Evolutionary conservation across 371 early-diverging fungal genomes (phyloP).

Genomic region (Mortierella sp.): DNA sequence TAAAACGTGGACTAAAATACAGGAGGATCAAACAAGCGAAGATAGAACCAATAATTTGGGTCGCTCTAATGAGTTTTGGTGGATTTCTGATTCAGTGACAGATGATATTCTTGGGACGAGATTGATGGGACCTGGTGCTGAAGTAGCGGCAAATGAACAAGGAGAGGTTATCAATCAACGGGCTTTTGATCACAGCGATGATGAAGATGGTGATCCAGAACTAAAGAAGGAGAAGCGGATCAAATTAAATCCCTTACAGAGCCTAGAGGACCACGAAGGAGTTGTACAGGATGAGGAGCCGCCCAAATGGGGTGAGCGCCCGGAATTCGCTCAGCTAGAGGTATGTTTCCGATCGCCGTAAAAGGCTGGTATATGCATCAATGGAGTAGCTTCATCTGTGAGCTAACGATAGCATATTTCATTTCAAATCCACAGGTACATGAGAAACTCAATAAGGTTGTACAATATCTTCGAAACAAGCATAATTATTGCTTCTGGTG

Average conservation of each 20-base stretch:
- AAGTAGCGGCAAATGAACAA: slow-evolving; percentile 12
- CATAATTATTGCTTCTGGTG: slow-evolving; percentile 80
- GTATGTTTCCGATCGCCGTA: slow-evolving; percentile 19
- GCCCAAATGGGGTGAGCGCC: slow-evolving; percentile 45
- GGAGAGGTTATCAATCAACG: slow-evolving; percentile 4
- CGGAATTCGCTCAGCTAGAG: slow-evolving; percentile 36
- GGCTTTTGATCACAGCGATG: slow-evolving; percentile 28
- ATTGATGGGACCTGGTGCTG: slow-evolving; percentile 46
- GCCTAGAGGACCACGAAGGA: background rate
- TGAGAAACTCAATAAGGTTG: slow-evolving; percentile 60
- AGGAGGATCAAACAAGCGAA: background rate
- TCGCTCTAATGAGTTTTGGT: slow-evolving; percentile 50
- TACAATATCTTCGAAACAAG: slow-evolving; percentile 62
- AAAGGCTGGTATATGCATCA: background rate
- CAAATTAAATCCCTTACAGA: slow-evolving; percentile 17
- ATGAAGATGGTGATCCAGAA: slow-evolving; percentile 25
- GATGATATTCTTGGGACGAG: slow-evolving; percentile 50
- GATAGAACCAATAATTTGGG: background rate
- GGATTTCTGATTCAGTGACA: slow-evolving; percentile 41
- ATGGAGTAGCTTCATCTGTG: background rate
- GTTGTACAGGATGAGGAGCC: slow-evolving; percentile 22
- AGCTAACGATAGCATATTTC: background rate
- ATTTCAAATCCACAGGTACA: slow-evolving; percentile 5
- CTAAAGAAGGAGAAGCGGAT: slow-evolving; percentile 36
- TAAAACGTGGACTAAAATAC: slow-evolving; percentile 11